phyloP scores from a whole-genome alignment of 305 asterid genomes.

The Solanum aculeatissimum region DNA sequence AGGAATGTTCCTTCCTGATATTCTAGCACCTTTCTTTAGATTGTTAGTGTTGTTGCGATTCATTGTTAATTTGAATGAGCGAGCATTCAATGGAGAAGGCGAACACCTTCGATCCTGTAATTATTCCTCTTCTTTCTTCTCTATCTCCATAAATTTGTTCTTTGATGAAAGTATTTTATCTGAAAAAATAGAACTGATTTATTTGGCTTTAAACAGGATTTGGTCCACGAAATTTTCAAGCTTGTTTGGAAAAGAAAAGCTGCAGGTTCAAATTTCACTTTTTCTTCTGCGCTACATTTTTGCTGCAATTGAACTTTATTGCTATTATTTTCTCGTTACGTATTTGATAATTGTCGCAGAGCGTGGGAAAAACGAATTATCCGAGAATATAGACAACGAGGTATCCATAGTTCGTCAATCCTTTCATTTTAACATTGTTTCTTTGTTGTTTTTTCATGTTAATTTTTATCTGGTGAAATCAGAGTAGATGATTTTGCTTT shows the following conservation, averaged over 20 bases:
- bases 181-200: not conserved
- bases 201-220: conserved; percentile 33
- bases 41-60: not conserved
- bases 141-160: not conserved
- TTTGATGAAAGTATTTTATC: not conserved
- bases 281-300: not conserved
- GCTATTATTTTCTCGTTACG: not conserved
- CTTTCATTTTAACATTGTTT: not conserved
- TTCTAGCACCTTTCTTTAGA: too few species aligned
- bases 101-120: conserved; percentile 2
- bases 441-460: not conserved
- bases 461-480: not conserved
- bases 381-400: conserved; percentile 48
- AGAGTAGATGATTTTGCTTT: not conserved
- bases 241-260: conserved; percentile 69
- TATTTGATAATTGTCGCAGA: conserved; percentile 23
- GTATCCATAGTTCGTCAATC: conserved; percentile 6
- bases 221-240: conserved; percentile 64
- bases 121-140: not conserved
- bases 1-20: too few species aligned
- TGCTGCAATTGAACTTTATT: not conserved
- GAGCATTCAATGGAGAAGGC: not conserved
- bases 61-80: not conserved
- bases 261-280: conserved; percentile 26
- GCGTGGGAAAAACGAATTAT: conserved; percentile 50